These are phyloP conservation scores for Carex myosuroides DNA, from an alignment of 176 grass and related monocot genomes.

Conservation along the genomic window DNA sequence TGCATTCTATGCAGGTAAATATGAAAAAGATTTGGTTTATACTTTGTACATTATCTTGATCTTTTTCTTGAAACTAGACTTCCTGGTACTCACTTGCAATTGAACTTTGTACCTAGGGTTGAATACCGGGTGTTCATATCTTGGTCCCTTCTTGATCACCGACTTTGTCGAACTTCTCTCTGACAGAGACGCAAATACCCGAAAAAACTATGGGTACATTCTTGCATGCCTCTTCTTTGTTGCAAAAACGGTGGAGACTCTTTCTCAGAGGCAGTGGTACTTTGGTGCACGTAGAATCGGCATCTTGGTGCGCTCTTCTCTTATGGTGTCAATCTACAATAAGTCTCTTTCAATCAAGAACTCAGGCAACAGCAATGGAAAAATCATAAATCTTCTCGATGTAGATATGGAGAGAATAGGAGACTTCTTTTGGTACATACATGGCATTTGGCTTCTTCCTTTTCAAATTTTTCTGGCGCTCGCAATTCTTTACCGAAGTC, in stretches of 20 bases:
- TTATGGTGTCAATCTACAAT: conserved; percentile 68
- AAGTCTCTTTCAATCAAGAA: conserved; percentile 61
- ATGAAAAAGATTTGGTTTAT: neutral
- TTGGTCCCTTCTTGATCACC: conserved; percentile 71
- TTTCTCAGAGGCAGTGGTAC: conserved; percentile 86
- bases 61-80: neutral
- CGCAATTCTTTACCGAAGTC: conserved; percentile 52
- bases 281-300: conserved; percentile 74
- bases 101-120: conserved; percentile 39
- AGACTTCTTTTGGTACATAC: conserved; percentile 85
- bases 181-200: conserved; percentile 25
- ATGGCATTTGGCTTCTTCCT: conserved; percentile 83
- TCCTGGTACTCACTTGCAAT: neutral
- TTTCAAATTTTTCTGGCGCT: conserved; percentile 66
- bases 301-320: conserved; percentile 47
- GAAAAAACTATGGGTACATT: conserved; percentile 35
- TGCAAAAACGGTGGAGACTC: conserved; percentile 75
- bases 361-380: conserved; percentile 36
- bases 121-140: conserved; percentile 65
- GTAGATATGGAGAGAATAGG: conserved; percentile 70
- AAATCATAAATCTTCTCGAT: conserved; percentile 70
- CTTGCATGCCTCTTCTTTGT: conserved; percentile 63
- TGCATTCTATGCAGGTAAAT: conserved; percentile 69
- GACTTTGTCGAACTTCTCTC: conserved; percentile 75
- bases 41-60: neutral